Conservation (phyloP, 441 rosid species). For the Geranium incanum region DNA sequence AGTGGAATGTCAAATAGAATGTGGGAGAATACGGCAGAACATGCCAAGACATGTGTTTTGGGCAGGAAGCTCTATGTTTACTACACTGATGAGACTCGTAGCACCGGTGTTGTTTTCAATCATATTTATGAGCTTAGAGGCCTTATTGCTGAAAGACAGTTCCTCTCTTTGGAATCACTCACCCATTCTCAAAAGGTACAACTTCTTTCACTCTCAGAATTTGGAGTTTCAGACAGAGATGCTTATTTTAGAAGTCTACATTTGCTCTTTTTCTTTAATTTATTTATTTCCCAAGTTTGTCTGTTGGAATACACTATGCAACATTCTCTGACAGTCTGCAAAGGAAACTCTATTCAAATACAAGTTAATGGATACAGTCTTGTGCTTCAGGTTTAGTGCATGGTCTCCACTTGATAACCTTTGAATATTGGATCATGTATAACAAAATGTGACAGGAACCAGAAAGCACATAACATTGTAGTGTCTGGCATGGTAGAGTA, state of each 20-base stretch:
- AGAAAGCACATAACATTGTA: no score
- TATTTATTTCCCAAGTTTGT: background rate
- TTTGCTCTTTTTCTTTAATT: background rate
- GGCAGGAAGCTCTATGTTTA: slow-evolving; percentile 37
- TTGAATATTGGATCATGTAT: slow-evolving; percentile 31
- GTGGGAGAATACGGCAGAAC: slow-evolving; percentile 51
- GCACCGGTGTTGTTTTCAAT: slow-evolving; percentile 40
- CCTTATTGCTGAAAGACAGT: slow-evolving; percentile 20
- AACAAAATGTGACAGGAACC: no score
- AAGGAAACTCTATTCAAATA: no score
- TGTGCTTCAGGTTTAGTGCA: background rate
- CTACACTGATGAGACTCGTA: slow-evolving; percentile 17
- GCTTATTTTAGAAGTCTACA: background rate
- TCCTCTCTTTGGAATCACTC: slow-evolving; percentile 4
- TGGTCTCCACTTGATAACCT: slow-evolving; percentile 44
- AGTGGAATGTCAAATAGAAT: slow-evolving; percentile 33
- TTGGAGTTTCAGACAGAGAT: slow-evolving; percentile 17
- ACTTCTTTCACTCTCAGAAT: background rate
- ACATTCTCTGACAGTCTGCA: background rate
- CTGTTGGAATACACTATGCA: background rate
- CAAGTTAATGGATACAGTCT: no score
- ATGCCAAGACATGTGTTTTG: slow-evolving; percentile 52
- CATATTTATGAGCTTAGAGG: slow-evolving; percentile 43
- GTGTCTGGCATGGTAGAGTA: no score
- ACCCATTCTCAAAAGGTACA: slow-evolving; percentile 9